Conservation (phyloP, 2,329 filamentous ascomycete genomes). For the Penicillium sp. region DNA sequence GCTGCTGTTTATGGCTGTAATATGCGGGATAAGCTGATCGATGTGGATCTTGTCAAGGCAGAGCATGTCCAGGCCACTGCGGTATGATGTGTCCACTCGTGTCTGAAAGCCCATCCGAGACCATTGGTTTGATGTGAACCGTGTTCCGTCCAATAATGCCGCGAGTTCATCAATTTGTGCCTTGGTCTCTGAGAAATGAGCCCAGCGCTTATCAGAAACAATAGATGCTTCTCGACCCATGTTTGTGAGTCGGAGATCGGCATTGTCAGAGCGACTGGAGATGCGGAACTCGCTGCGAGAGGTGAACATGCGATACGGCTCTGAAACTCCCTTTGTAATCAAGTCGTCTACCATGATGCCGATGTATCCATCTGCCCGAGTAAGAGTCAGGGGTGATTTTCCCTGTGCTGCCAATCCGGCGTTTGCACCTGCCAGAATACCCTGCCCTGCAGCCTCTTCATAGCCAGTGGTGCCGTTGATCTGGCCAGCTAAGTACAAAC, state of each 20-base stretch:
- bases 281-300: slow-evolving; percentile 93
- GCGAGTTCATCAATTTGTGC: slow-evolving; percentile 65
- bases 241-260: slow-evolving; percentile 77
- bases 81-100: slow-evolving; percentile 61
- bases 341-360: slow-evolving; percentile 99
- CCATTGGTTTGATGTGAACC: slow-evolving; percentile 63
- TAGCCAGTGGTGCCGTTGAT: slow-evolving; percentile 99
- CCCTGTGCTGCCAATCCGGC: slow-evolving; percentile 74
- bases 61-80: slow-evolving; percentile 75
- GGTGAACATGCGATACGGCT: slow-evolving; percentile 98
- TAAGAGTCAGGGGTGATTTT: slow-evolving; percentile 63
- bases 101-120: slow-evolving; percentile 64
- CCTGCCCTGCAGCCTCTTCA: slow-evolving; percentile 93
- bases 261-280: slow-evolving; percentile 87
- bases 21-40: slow-evolving; percentile 52
- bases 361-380: slow-evolving; percentile 87
- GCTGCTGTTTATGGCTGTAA: slow-evolving; percentile 39
- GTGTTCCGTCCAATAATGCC: slow-evolving; percentile 55
- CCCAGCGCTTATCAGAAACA: slow-evolving; percentile 76
- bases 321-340: slow-evolving; percentile 91
- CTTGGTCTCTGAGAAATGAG: slow-evolving; percentile 61
- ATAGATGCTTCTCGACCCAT: slow-evolving; percentile 73
- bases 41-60: slow-evolving; percentile 61
- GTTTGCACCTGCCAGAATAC: slow-evolving; percentile 88
- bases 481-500: slow-evolving; percentile 88